Evolutionary conservation across 2,329 filamentous ascomycete genomes (phyloP).

Genomic region (Alternaria brassicicola): DNA sequence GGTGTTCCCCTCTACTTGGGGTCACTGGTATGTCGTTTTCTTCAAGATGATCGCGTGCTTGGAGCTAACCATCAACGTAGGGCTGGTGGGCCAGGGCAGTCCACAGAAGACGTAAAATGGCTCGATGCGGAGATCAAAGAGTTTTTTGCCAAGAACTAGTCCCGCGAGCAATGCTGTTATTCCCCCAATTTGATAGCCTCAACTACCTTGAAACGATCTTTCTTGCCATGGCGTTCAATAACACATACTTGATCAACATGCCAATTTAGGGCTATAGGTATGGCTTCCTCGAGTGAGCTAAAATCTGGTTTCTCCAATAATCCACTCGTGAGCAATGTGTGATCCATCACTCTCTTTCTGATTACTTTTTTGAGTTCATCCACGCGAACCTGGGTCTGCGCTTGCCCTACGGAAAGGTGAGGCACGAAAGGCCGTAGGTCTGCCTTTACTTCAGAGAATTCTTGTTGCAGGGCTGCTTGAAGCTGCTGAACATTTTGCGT

Average conservation of each 20-base stretch:
- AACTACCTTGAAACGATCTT: conserved; percentile 34
- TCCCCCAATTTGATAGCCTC: conserved; percentile 21
- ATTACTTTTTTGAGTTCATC: conserved; percentile 24
- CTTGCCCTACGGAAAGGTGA: conserved; percentile 38
- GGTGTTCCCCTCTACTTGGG: conserved; percentile 68
- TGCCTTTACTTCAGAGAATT: conserved; percentile 32
- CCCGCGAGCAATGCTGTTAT: background rate
- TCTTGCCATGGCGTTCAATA: conserved; percentile 32
- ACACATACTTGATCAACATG: conserved; percentile 36
- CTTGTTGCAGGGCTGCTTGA: conserved; percentile 33
- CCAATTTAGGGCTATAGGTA: conserved; percentile 26
- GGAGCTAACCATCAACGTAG: conserved; percentile 44
- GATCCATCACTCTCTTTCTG: conserved; percentile 16
- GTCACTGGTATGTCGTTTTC: conserved; percentile 58
- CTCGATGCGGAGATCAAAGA: conserved; percentile 66
- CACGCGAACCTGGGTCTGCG: conserved; percentile 16
- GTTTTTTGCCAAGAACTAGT: conserved; percentile 54
- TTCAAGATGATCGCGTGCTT: background rate
- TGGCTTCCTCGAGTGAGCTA: background rate
- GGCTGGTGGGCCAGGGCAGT: conserved; percentile 76
- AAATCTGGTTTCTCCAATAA: conserved; percentile 8
- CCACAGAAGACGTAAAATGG: conserved; percentile 73
- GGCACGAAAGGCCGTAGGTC: conserved; percentile 32
- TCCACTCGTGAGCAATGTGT: conserved; percentile 18
- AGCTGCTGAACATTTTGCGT: conserved; percentile 22